Conservation (phyloP, 495 filamentous ascomycete genomes). For the Annulohypoxylon maeteangense region DNA sequence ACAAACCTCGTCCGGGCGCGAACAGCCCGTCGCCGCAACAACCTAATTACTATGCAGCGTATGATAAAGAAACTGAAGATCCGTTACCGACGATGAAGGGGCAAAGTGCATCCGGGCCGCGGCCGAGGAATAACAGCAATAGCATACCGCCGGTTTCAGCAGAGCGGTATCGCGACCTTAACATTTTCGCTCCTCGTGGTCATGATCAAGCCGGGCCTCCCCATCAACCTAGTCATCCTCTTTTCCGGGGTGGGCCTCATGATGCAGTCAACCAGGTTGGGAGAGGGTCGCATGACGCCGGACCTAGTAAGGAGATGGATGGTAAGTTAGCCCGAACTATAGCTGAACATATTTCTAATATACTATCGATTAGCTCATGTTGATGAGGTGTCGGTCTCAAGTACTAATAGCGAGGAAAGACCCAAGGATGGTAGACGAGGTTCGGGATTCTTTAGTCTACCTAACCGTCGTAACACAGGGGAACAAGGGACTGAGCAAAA, state of each 20-base stretch:
- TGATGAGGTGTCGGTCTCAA: slow-evolving; percentile 41
- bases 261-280: slow-evolving; percentile 8
- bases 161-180: slow-evolving; percentile 49
- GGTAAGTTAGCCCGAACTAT: slow-evolving; percentile 19
- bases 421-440: slow-evolving; percentile 33
- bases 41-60: slow-evolving; percentile 47
- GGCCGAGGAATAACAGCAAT: slow-evolving; percentile 39
- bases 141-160: slow-evolving; percentile 54
- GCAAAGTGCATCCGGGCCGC: slow-evolving; percentile 11
- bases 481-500: slow-evolving; percentile 26
- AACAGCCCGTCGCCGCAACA: slow-evolving; percentile 52
- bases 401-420: slow-evolving; percentile 36
- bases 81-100: slow-evolving; percentile 14
- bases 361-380: slow-evolving; percentile 27
- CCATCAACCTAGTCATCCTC: slow-evolving; percentile 30
- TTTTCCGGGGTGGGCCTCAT: slow-evolving; percentile 24
- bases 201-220: slow-evolving; percentile 33
- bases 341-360: background rate
- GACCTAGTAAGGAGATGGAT: slow-evolving; percentile 35
- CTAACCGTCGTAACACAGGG: slow-evolving; percentile 35
- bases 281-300: slow-evolving; percentile 6
- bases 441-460: slow-evolving; percentile 36
- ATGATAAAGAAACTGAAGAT: slow-evolving; percentile 59
- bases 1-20: slow-evolving; percentile 50
- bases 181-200: slow-evolving; percentile 38